These are phyloP conservation scores for Ricinus communis DNA, from an alignment of 345 rosid species.

Conservation along the genomic window DNA sequence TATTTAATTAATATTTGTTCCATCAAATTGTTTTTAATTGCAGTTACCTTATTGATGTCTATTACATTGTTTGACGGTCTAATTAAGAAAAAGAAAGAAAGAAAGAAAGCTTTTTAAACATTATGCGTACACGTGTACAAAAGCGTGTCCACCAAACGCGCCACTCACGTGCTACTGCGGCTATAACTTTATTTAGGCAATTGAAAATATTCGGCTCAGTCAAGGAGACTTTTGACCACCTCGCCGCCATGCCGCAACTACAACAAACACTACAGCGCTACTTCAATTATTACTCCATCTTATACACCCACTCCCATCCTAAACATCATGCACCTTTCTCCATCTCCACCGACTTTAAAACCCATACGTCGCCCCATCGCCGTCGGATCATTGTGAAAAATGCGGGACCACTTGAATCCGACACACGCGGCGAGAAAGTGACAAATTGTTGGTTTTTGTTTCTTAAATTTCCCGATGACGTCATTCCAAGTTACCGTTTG, in stretches of 20 bases:
- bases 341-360: too few species aligned
- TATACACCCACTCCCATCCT: neutral
- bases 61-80: too few species aligned
- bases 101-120: too few species aligned
- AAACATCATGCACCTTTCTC: neutral
- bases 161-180: neutral
- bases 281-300: neutral
- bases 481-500: neutral
- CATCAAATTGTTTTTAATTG: too few species aligned
- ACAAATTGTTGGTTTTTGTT: neutral
- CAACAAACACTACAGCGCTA: neutral
- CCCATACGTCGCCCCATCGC: too few species aligned
- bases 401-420: neutral
- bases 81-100: too few species aligned
- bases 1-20: too few species aligned
- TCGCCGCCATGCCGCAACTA: conserved; percentile 21
- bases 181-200: neutral
- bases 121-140: neutral
- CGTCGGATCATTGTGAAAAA: neutral
- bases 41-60: too few species aligned
- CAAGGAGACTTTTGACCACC: conserved; percentile 24
- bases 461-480: neutral
- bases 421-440: neutral
- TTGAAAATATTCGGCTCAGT: conserved; percentile 22
- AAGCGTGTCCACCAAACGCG: neutral